phyloP scores from a whole-genome alignment of 2,329 filamentous ascomycete species.

The Alternaria incomplexa region DNA sequence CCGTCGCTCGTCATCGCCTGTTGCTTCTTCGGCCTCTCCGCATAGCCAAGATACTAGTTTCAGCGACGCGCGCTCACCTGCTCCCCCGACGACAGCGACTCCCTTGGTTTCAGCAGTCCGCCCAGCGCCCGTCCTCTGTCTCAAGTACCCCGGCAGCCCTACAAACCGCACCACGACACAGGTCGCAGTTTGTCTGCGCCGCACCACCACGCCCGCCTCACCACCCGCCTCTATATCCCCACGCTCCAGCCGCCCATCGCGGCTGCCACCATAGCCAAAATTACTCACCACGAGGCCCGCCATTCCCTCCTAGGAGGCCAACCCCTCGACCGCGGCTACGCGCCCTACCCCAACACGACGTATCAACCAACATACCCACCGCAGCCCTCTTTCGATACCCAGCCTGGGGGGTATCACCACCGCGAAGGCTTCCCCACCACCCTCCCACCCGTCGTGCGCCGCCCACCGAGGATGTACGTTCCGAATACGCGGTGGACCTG shows the following conservation, averaged over 20 bases:
- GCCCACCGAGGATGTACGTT: constrained; percentile 66
- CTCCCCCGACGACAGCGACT: constrained; percentile 13
- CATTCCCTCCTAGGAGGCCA: constrained; percentile 66
- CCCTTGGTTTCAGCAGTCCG: constrained; percentile 25
- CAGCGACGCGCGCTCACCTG: constrained; percentile 26
- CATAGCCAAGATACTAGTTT: constrained; percentile 35
- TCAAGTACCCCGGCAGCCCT: constrained; percentile 37
- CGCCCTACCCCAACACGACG: constrained; percentile 46
- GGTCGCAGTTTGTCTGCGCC: constrained; percentile 19
- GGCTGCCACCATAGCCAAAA: constrained; percentile 54
- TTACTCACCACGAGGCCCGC: constrained; percentile 62
- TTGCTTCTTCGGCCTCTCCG: constrained; percentile 26
- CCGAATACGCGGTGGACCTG: constrained; percentile 89
- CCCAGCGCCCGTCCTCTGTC: constrained; percentile 23
- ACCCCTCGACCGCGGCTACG: constrained; percentile 58
- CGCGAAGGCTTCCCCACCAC: constrained; percentile 51
- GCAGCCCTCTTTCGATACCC: constrained; percentile 53
- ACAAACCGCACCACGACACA: constrained; percentile 21
- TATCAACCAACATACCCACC: constrained; percentile 51
- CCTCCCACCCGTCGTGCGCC: constrained; percentile 46
- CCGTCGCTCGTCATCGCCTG: neutral
- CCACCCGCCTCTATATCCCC: constrained; percentile 25
- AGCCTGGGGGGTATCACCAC: constrained; percentile 56
- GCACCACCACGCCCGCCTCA: constrained; percentile 7
- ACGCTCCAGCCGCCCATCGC: constrained; percentile 42